These are phyloP conservation scores for Amylocarpus encephaloides DNA, from an alignment of 2,329 filamentous ascomycete species.

Conservation along the genomic window DNA sequence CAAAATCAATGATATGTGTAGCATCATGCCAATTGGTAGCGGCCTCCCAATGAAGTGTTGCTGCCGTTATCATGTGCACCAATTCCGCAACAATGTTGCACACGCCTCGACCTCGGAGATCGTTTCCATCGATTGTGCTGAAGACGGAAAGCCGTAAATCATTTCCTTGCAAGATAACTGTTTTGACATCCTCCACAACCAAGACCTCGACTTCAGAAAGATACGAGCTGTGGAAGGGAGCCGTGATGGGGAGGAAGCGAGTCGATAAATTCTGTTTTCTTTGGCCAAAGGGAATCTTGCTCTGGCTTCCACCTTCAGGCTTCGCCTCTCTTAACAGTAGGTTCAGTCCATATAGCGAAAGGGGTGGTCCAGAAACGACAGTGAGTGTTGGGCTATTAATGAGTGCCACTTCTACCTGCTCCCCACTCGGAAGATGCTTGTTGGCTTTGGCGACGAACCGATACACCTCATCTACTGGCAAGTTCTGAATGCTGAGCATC, in stretches of 20 bases:
- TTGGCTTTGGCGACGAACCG: constrained; percentile 97
- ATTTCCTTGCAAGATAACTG: constrained; percentile 67
- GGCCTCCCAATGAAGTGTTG: constrained; percentile 92
- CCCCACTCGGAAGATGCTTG: constrained; percentile 84
- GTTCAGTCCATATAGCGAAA: constrained; percentile 94
- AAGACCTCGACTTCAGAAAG: constrained; percentile 75
- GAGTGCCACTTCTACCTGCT: constrained; percentile 90
- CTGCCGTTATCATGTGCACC: constrained; percentile 87
- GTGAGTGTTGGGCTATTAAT: constrained; percentile 96
- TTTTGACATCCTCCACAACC: constrained; percentile 81
- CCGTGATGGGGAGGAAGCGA: constrained; percentile 94
- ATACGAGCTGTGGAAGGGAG: constrained; percentile 97
- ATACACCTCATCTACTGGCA: constrained; percentile 81
- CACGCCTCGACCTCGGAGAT: constrained; percentile 60
- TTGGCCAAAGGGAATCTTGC: constrained; percentile 86
- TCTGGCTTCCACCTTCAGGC: constrained; percentile 95
- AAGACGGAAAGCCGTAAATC: constrained; percentile 79
- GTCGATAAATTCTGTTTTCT: constrained; percentile 96
- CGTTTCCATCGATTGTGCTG: constrained; percentile 81
- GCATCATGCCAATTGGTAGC: constrained; percentile 85
- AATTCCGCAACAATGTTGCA: constrained; percentile 81
- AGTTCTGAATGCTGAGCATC: constrained; percentile 95
- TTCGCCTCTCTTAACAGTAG: constrained; percentile 93
- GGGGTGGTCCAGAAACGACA: constrained; percentile 91
- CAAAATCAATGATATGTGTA: constrained; percentile 94